Evolutionary conservation across 768 basidiomycete species (phyloP).

Genomic region (Amanita fuliginea): DNA sequence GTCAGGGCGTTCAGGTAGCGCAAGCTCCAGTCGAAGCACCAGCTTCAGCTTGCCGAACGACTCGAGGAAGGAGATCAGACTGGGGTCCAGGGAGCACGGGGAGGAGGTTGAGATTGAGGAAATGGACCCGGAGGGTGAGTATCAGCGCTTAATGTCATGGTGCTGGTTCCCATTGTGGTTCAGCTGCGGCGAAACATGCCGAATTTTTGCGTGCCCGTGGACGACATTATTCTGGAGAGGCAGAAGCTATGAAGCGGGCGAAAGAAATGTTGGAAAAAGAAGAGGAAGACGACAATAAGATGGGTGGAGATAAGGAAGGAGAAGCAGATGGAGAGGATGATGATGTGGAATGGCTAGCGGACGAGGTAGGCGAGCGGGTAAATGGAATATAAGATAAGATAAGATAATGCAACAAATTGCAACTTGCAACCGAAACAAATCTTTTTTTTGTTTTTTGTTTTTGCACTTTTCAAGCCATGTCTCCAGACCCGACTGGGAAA

Average conservation of each 20-base stretch:
- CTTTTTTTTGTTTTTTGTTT: background rate
- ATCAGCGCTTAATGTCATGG: background rate
- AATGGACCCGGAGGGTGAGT: constrained; percentile 82
- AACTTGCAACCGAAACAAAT: background rate
- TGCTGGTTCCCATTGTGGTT: background rate
- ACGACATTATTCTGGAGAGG: constrained; percentile 84
- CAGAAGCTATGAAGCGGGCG: constrained; percentile 85
- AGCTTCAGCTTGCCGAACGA: constrained; percentile 75
- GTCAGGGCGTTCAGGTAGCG: constrained; percentile 49
- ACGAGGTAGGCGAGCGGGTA: constrained; percentile 10
- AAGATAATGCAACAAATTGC: background rate
- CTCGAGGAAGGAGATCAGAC: constrained; percentile 46
- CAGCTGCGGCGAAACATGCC: constrained; percentile 75
- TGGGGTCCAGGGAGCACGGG: constrained; percentile 39
- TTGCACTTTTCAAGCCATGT: constrained; percentile 12
- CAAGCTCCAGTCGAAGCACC: constrained; percentile 66
- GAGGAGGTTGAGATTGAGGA: constrained; percentile 73
- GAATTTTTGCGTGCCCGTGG: constrained; percentile 74
- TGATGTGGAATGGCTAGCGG: constrained; percentile 11
- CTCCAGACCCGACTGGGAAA: constrained; percentile 31
- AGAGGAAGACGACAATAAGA: constrained; percentile 26
- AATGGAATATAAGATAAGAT: constrained; percentile 18
- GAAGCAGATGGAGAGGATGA: constrained; percentile 17
- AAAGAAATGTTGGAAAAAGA: constrained; percentile 53
- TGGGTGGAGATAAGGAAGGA: constrained; percentile 15